Base-by-base conservation (phyloP, 2,329 filamentous ascomycete genomes). In the Simplicillium sp. region DNA sequence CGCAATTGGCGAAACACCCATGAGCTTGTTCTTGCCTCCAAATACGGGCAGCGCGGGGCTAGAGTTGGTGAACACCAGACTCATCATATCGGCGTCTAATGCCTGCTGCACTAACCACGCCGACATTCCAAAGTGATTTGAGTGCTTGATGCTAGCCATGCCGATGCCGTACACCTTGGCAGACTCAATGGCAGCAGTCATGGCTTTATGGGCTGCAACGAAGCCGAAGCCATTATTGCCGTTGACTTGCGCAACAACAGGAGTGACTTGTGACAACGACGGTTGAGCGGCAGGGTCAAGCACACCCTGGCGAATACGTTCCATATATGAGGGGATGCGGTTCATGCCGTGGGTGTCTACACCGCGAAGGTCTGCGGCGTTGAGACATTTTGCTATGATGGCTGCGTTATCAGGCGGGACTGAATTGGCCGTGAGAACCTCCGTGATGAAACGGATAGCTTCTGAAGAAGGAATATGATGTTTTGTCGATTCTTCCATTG, bases 61-160 rank as follows among this genome's bases (percentile, higher is more conserved):
- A 1, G 77, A 82, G 53, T 84, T 84, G 15, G 80, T 84, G 47
- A 84, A 84, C 2, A 84, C 80, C 13, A 84, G 66, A 41, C 71
- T 77, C 73, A 85, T 80, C 74, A 84, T 79, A 31, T 71, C 69
- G 1, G 74, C 79, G 43, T 90, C 82, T 12, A 89, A 59, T 1
- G 84, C 86, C 59, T 87, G 80, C 56, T 86, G 81, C 11, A 88
- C 84, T 1, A 88, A 55, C 82, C 84, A 90, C 0, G 86, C 85
- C 3, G 74, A 74, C 85, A 92, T 92, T 40, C 86, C 86, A 52
- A 85, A 89, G 58, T 90, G 84, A 51, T 90, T 90, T 33, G 80
- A 84, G 59, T 83, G 81, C 58, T 80, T 84, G 53, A 90, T 68
- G 43, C 74, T 77, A 0, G 82, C 82, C 73, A 92, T 80, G 18